Percentiles rank a stretch among this genome's conserved stretches.
Conservation (phyloP, 2,329 filamentous ascomycete genomes). For the Penicillium sp. region DNA sequence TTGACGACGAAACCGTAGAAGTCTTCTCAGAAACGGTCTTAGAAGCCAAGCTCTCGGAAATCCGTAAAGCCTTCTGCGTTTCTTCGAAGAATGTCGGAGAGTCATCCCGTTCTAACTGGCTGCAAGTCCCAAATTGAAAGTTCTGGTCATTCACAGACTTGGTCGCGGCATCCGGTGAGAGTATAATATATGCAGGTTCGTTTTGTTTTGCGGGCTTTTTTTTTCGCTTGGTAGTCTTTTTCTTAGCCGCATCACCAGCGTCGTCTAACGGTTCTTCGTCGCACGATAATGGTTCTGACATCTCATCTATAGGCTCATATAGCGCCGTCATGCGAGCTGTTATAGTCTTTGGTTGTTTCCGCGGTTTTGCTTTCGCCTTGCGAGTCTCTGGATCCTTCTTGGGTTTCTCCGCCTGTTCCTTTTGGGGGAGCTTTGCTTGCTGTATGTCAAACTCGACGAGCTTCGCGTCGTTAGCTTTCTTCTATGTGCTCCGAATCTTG, state of each 20-base stretch:
- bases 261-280: constrained; percentile 16
- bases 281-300: constrained; percentile 11
- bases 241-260: not conserved
- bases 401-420: not conserved
- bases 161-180: constrained; percentile 66
- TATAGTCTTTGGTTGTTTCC: constrained; percentile 71
- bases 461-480: not conserved
- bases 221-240: constrained; percentile 17
- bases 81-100: constrained; percentile 56
- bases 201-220: constrained; percentile 18
- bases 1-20: constrained; percentile 4
- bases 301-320: constrained; percentile 48
- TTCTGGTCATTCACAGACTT: constrained; percentile 65
- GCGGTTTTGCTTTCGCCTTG: constrained; percentile 35
- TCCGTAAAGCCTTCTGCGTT: constrained; percentile 27
- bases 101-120: constrained; percentile 71
- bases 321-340: constrained; percentile 72
- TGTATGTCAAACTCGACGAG: constrained; percentile 8
- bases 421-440: not conserved
- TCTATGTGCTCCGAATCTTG: not conserved
- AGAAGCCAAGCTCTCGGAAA: constrained; percentile 24
- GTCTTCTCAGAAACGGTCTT: not conserved
- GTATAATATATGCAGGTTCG: constrained; percentile 52
- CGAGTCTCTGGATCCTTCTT: constrained; percentile 12
- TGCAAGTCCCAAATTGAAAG: constrained; percentile 81